Conservation (phyloP, 2,329 filamentous ascomycete genomes). For the Aspergillus fumigatiaffinis region DNA sequence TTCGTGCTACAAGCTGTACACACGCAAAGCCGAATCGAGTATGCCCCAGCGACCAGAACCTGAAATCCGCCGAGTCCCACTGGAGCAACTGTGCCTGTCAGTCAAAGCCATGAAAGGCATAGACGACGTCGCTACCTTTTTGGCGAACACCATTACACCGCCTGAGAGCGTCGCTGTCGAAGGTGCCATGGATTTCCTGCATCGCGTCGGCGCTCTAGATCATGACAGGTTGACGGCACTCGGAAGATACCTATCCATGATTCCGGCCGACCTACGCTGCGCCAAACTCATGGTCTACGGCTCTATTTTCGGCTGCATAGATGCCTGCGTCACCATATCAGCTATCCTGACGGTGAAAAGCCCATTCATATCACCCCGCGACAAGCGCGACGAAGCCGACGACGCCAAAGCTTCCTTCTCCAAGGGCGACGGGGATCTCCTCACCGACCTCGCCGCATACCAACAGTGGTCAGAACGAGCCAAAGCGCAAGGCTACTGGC, state of each 20-base stretch:
- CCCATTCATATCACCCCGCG: slow-evolving; percentile 79
- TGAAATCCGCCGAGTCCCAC: slow-evolving; percentile 85
- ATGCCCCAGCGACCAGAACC: slow-evolving; percentile 89
- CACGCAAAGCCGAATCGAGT: slow-evolving; percentile 72
- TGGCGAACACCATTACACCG: slow-evolving; percentile 82
- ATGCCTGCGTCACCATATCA: slow-evolving; percentile 82
- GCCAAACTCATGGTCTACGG: slow-evolving; percentile 96
- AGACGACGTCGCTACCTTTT: slow-evolving; percentile 72
- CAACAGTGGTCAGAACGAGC: slow-evolving; percentile 73
- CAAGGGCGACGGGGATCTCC: slow-evolving; percentile 74
- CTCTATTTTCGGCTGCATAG: slow-evolving; percentile 86
- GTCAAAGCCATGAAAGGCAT: slow-evolving; percentile 89
- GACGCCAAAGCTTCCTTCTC: slow-evolving; percentile 72
- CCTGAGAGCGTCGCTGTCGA: slow-evolving; percentile 82
- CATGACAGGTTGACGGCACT: slow-evolving; percentile 84
- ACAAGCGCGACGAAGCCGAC: slow-evolving; percentile 78
- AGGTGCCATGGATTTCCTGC: slow-evolving; percentile 73
- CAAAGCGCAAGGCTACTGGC: slow-evolving; percentile 42
- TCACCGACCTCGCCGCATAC: slow-evolving; percentile 82
- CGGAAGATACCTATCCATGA: slow-evolving; percentile 88
- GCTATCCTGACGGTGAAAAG: slow-evolving; percentile 85
- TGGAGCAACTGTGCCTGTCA: slow-evolving; percentile 91
- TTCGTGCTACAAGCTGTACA: slow-evolving; percentile 93
- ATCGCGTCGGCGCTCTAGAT: slow-evolving; percentile 83
- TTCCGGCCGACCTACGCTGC: slow-evolving; percentile 87